Evolutionary conservation across 352 stramenopile species (phyloP).

Genomic region (Pythium biforme): DNA sequence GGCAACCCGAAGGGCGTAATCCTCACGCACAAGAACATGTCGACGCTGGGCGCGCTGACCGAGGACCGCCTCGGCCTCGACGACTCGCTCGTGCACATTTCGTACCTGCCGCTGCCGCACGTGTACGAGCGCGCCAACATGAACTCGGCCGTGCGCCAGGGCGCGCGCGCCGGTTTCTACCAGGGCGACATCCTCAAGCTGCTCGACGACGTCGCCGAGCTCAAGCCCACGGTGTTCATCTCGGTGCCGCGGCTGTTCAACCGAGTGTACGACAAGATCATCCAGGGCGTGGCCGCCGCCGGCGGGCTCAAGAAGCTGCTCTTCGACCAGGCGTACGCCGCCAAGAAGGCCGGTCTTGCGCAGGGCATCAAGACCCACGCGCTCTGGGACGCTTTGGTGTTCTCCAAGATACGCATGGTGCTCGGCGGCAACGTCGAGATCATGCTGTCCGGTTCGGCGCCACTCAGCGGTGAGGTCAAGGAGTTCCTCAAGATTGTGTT

Average conservation of each 20-base stretch:
- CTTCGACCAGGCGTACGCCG: conserved; percentile 61
- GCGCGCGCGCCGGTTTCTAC: conserved; percentile 72
- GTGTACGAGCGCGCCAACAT: conserved; percentile 93
- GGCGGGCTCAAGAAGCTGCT: conserved; percentile 64
- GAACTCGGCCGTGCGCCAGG: conserved; percentile 68
- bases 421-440: conserved; percentile 89
- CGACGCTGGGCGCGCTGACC: conserved; percentile 15
- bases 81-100: conserved; percentile 88
- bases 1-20: conserved; percentile 96
- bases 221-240: conserved; percentile 92
- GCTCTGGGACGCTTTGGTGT: conserved; percentile 96
- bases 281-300: conserved; percentile 55
- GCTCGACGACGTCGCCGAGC: conserved; percentile 92
- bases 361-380: conserved; percentile 62
- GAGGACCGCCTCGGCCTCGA: neutral
- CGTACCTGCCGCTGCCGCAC: conserved; percentile 96
- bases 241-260: conserved; percentile 95
- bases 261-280: conserved; percentile 96
- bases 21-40: conserved; percentile 87
- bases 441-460: conserved; percentile 96
- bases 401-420: conserved; percentile 92
- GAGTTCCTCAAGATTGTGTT: conserved; percentile 96
- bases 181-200: conserved; percentile 90
- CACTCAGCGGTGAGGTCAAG: conserved; percentile 91
- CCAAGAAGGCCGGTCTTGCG: conserved; percentile 52